Percentiles rank a stretch among this genome's conserved stretches.
Conservation (phyloP, 148 eudicot species). For the Pharnaceum exiguum region DNA sequence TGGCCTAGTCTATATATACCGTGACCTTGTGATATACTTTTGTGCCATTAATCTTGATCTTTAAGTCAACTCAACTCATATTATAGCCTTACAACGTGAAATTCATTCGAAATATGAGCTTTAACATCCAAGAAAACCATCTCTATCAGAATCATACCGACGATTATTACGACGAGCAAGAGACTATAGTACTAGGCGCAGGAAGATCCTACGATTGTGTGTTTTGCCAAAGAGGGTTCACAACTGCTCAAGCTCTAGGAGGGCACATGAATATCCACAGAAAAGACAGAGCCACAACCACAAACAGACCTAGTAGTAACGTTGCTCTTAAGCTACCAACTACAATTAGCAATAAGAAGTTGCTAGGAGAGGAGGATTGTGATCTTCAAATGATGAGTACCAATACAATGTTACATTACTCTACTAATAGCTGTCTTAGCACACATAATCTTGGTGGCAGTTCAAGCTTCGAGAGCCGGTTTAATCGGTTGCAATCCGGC, state of each 20-base stretch:
- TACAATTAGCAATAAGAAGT: slow-evolving; percentile 12
- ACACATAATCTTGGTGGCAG: background rate
- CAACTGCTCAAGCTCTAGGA: slow-evolving; percentile 66
- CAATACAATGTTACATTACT: slow-evolving; percentile 17
- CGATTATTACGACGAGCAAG: slow-evolving; percentile 1
- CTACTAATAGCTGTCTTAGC: slow-evolving; percentile 8
- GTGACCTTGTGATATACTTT: background rate
- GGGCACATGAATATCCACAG: slow-evolving; percentile 72
- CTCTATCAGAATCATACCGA: slow-evolving; percentile 7
- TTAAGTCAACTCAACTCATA: too few relatives aligned
- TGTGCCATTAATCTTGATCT: too few relatives aligned
- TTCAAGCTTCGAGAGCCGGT: slow-evolving; percentile 3
- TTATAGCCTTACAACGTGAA: background rate
- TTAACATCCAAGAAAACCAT: slow-evolving; percentile 19
- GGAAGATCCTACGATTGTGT: slow-evolving; percentile 42
- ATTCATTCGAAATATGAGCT: slow-evolving; percentile 9
- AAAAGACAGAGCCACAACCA: slow-evolving; percentile 37
- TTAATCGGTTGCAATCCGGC: slow-evolving; percentile 3
- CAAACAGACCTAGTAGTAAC: background rate
- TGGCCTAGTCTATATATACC: slow-evolving; percentile 3
- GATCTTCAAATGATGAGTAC: slow-evolving; percentile 18
- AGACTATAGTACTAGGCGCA: slow-evolving; percentile 4
- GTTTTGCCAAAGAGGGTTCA: slow-evolving; percentile 58
- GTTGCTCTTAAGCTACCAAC: slow-evolving; percentile 8
- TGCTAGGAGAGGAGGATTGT: slow-evolving; percentile 22